A percentile compares a stretch with the other conserved stretches of the same genome.
Evolutionary conservation across 2,329 filamentous ascomycete species (phyloP).

Genomic region (Gyromitra esculenta): DNA sequence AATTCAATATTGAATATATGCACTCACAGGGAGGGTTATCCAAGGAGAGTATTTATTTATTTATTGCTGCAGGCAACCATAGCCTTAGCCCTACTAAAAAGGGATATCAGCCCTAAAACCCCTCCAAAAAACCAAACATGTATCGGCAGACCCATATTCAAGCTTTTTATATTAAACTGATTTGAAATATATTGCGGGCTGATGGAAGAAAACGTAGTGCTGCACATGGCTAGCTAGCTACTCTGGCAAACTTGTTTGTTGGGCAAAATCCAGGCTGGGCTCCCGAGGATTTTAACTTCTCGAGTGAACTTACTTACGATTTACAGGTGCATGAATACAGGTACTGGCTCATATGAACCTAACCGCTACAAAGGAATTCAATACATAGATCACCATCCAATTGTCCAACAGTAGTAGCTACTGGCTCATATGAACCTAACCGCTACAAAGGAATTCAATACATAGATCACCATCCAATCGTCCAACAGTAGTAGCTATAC

Average conservation of each 20-base stretch:
- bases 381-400: background rate
- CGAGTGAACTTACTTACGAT: no score
- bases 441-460: background rate
- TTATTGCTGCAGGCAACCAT: background rate
- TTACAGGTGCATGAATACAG: no score
- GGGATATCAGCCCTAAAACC: background rate
- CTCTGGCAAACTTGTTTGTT: no score
- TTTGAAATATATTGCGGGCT: background rate
- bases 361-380: background rate
- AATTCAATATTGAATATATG: no score
- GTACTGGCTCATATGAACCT: no score
- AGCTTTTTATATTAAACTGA: background rate
- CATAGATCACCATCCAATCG: no score
- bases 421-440: no score
- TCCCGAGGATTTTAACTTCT: no score
- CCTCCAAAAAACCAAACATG: background rate
- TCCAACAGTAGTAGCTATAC: no score
- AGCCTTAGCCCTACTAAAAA: background rate
- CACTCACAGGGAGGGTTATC: background rate
- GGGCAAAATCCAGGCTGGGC: no score
- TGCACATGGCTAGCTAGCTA: background rate
- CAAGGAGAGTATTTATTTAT: background rate
- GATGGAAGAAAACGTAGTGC: background rate
- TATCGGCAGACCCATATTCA: background rate
- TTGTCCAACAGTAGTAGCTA: no score